These are phyloP conservation scores for Aristolochia contorta DNA, from an alignment of 164 flowering plant species.

Conservation along the genomic window DNA sequence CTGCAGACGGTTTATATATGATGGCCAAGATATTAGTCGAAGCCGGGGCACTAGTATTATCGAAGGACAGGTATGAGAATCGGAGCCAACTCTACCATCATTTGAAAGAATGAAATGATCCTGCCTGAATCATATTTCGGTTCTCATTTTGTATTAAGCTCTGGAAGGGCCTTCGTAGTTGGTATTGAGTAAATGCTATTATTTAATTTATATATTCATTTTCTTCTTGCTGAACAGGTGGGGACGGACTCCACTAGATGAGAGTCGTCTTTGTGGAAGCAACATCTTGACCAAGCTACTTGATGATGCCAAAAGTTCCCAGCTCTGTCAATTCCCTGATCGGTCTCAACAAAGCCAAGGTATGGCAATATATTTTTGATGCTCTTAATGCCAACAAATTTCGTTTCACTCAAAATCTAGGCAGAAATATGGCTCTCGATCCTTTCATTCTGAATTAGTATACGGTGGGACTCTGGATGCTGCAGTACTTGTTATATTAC, in stretches of 20 bases:
- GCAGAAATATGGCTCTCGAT: too few species aligned
- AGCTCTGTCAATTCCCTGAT: slow-evolving; percentile 25
- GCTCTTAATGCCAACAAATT: not conserved
- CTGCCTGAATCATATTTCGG: too few species aligned
- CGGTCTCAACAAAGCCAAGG: slow-evolving; percentile 40
- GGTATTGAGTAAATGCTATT: not conserved
- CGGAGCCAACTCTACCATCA: too few species aligned
- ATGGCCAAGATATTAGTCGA: slow-evolving; percentile 68
- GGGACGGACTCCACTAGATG: slow-evolving; percentile 85
- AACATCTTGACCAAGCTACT: slow-evolving; percentile 54
- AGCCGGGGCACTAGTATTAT: slow-evolving; percentile 74
- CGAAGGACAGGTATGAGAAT: slow-evolving; percentile 65
- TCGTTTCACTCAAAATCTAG: too few species aligned
- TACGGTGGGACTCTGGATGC: too few species aligned
- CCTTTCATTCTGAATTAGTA: too few species aligned
- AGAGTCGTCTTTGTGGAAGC: slow-evolving; percentile 53
- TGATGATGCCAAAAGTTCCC: slow-evolving; percentile 56
- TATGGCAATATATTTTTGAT: slow-evolving; percentile 12
- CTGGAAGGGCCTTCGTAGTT: not conserved
- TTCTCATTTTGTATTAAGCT: too few species aligned
- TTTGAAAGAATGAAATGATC: too few species aligned
- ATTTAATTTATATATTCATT: not conserved
- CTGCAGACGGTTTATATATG: slow-evolving; percentile 58
- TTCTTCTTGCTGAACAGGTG: slow-evolving; percentile 38
- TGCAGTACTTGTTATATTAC: too few species aligned